Base-by-base conservation (phyloP, 139 green algal genomes). In the Tetraselmis chui region DNA sequence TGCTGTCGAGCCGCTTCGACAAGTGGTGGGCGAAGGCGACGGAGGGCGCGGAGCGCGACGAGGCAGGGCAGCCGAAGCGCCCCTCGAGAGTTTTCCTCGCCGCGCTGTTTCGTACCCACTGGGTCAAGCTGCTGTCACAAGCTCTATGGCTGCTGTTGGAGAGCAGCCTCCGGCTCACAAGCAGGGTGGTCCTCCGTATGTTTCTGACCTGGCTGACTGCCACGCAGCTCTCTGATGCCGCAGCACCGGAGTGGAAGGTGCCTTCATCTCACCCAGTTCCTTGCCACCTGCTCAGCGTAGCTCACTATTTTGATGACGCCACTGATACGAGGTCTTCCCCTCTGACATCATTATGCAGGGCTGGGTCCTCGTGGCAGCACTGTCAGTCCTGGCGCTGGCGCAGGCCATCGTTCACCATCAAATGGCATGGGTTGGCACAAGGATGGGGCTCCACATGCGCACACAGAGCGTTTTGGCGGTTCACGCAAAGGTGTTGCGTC, bases 401-500 rank as follows among this genome's bases (percentile, higher is more conserved):
- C 90, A 94, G 81, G 79, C 82, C 2, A n/a, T 95, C 18, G 79
- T 94, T n/a, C 92, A 96, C 87, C 94, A 97, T 85, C 91, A 94
- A 85, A 82, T 92, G 31, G 95, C 93, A 83, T 96, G 87, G 89
- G 81, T 91, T 5, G 92, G 93, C 59, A 95, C 94, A 89, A 84
- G 84, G 27, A 81, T 85, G 76, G 93, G 92, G 2, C 93, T 93
- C 58, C 59, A 29, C 11, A 92, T 93, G 89, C 88, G 91, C 1
- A 89, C 92, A 80, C 86, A 89, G 79, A 75, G 79, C 0, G 32
- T 89, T 1, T 81, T 87, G 1, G 83, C 85, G 1, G 83, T 93
- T 23, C 86, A 91, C 82, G 81, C 83, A 83, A 91, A 91, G 78
- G 75, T 87, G 5, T 84, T 97, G 67, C 87, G 89, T 26, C 88